These are phyloP conservation scores for Nicotiana sylvestris DNA, from an alignment of 257 asterid genomes.

Conservation along the genomic window DNA sequence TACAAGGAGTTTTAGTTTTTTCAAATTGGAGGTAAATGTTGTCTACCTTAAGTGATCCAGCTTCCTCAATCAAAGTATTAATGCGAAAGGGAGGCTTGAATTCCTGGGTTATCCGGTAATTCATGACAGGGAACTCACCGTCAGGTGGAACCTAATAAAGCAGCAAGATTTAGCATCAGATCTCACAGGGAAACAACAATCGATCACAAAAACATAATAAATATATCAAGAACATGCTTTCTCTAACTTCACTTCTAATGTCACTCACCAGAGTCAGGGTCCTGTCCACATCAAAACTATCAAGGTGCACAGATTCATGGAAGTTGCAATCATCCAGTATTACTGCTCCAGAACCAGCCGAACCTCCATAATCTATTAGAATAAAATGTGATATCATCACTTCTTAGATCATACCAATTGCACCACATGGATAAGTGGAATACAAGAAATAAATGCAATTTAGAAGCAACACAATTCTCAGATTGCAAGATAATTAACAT, in stretches of 20 bases:
- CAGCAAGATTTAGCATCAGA: conserved; percentile 17
- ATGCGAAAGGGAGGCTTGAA: conserved; percentile 96
- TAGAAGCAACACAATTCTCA: background rate
- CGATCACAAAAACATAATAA: conserved; percentile 15
- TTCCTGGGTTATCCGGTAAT: conserved; percentile 97
- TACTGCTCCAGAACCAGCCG: conserved; percentile 85
- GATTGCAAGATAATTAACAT: background rate
- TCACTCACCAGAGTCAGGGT: conserved; percentile 76
- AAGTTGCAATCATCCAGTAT: conserved; percentile 97
- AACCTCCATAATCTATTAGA: conserved; percentile 72
- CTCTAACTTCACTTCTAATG: conserved; percentile 21
- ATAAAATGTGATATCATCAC: background rate
- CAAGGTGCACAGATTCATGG: conserved; percentile 98
- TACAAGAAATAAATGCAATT: background rate
- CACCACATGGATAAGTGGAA: conserved; percentile 3
- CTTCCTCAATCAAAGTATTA: conserved; percentile 89
- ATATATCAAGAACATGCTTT: conserved; percentile 3
- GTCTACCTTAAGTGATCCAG: conserved; percentile 79
- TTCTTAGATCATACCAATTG: background rate
- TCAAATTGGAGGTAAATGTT: background rate
- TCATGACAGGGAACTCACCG: conserved; percentile 99
- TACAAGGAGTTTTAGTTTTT: background rate
- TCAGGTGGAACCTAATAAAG: conserved; percentile 83
- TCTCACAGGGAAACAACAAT: conserved; percentile 10
- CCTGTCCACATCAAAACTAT: conserved; percentile 89